Evolutionary conservation across 2,329 filamentous ascomycete species (phyloP), one percentile per base, ranked within the genome.

Genomic region (Orbilia blumenaviensis): DNA sequence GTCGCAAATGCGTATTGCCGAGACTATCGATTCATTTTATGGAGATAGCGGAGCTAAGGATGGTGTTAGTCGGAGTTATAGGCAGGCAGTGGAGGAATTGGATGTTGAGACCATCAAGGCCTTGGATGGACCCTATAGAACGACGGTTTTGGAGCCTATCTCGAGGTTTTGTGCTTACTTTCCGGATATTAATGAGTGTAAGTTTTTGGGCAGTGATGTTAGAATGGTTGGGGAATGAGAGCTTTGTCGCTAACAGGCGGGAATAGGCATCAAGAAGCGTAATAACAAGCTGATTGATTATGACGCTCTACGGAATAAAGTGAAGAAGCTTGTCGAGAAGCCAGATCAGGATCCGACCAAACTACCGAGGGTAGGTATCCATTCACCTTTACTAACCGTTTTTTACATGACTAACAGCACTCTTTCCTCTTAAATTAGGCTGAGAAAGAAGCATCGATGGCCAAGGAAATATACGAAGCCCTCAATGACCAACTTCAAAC

Each of bases 21-120:
- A 99, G 84, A 99, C 95, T 18, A 99, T 99, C 84, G 95, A 99
- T 84, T 95, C 95, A 42, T 99, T 99, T 84, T 99, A 99, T 85
- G 95, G 95, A 67, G 95, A 99, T 82, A 91, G 94, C 0, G 96
- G 96, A 61, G 93, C 95, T 60, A 92, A 90, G 81, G 96, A 99
- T 82, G 95, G 95, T 67, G 95, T 99, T 73, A 96, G 92, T 84
- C 89, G 94, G 82, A 96, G 92, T 83, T 99, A 99, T 86, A 99
- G 98, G 84, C 94, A 98, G 83, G 95, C 95, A 7, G 96, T 99
- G 18, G 95, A 97, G 82, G 95, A 99, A 82, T 88, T 99, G 56
- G 96, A 99, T 83, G 92, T 95, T 63, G 96, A 99, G 84, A 99
- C 95, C 0, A 97, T 99, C 84, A 99, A 99, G 84, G 95, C 95